These are phyloP conservation scores for Phytophthora crassamura DNA, from an alignment of 352 stramenopile genomes.

Conservation along the genomic window DNA sequence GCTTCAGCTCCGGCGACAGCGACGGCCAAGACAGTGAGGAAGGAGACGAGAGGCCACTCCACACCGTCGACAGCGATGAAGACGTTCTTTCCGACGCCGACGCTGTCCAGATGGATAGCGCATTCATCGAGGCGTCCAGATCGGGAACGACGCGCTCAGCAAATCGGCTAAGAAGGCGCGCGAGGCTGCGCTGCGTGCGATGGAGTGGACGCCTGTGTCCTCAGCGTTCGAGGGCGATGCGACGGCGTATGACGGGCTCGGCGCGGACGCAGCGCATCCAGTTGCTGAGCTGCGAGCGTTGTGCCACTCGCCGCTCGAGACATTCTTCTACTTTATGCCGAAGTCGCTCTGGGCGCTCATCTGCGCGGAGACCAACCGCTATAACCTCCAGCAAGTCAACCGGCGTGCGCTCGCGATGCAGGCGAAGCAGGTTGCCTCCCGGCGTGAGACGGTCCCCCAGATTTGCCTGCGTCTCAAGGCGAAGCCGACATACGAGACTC, in stretches of 20 bases:
- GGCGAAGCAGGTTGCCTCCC: slow-evolving; percentile 2
- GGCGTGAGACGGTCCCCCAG: slow-evolving; percentile 2
- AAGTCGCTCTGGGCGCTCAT: slow-evolving; percentile 28
- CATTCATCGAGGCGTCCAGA: too few relatives aligned
- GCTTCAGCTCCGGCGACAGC: background rate
- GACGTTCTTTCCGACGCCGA: background rate
- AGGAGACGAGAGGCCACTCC: background rate
- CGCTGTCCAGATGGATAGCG: background rate
- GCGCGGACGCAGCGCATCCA: background rate
- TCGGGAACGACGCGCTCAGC: too few relatives aligned
- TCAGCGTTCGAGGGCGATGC: slow-evolving; percentile 5
- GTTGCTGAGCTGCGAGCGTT: background rate
- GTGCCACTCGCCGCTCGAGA: slow-evolving; percentile 1
- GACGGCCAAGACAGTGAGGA: background rate
- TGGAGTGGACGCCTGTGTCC: background rate
- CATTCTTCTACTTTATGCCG: slow-evolving; percentile 35
- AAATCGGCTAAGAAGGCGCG: too few relatives aligned
- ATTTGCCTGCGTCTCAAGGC: background rate
- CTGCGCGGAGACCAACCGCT: slow-evolving; percentile 27
- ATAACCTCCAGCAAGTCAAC: slow-evolving; percentile 14
- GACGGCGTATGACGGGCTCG: background rate
- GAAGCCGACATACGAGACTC: background rate
- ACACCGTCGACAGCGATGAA: background rate
- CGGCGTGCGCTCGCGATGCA: background rate
- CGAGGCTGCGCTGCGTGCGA: background rate